Evolutionary conservation across 352 stramenopile species (phyloP).

Genomic region (Pelagophyceae sp.): DNA sequence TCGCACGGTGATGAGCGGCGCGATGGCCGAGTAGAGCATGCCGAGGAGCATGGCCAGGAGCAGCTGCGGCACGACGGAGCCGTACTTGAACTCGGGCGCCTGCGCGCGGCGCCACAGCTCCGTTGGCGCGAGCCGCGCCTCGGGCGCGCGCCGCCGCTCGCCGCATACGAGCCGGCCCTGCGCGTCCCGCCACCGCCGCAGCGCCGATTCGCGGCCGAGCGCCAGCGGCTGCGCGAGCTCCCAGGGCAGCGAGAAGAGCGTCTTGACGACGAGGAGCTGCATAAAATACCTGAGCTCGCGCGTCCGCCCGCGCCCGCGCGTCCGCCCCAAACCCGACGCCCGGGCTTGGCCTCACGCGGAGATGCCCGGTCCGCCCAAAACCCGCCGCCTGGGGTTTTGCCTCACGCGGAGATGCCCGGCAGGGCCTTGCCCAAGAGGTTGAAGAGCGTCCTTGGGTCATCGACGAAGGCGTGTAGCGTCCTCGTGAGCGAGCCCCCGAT

Average conservation of each 20-base stretch:
- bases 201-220: neutral
- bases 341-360: no score
- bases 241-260: constrained; percentile 27
- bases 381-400: no score
- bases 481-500: constrained; percentile 54
- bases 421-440: constrained; percentile 48
- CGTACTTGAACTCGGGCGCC: neutral
- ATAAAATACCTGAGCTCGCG: no score
- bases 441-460: constrained; percentile 46
- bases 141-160: neutral
- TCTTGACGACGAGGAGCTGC: constrained; percentile 55
- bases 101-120: no score
- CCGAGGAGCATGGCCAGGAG: constrained; percentile 64
- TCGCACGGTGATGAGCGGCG: constrained; percentile 50
- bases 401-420: constrained; percentile 51
- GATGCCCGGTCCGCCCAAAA: no score
- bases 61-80: neutral
- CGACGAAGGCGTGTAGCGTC: constrained; percentile 47
- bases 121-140: no score
- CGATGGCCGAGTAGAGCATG: constrained; percentile 52
- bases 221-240: neutral
- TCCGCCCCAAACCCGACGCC: no score
- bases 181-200: no score
- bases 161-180: no score
- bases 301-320: no score